Conservation (phyloP, 1,284 basidiomycete species). For the Cryptococcus sp. region DNA sequence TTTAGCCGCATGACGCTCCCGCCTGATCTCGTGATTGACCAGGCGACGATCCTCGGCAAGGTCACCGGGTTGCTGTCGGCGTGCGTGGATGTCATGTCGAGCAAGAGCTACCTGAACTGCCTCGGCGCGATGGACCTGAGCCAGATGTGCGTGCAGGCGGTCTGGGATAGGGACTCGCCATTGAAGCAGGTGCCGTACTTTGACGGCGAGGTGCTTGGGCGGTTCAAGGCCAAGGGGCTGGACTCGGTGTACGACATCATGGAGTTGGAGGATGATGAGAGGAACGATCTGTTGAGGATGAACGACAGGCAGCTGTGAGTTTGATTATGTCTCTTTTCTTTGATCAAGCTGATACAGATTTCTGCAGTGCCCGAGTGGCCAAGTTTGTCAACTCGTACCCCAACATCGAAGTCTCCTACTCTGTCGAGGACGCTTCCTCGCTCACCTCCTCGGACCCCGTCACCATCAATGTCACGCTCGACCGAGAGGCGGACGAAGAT, state of each 20-base stretch:
- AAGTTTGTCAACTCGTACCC: constrained; percentile 93
- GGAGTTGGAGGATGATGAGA: constrained; percentile 90
- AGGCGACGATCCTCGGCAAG: constrained; percentile 79
- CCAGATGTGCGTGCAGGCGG: constrained; percentile 99
- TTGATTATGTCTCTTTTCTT: neutral
- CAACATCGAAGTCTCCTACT: constrained; percentile 75
- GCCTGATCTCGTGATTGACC: constrained; percentile 89
- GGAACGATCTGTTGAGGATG: constrained; percentile 80
- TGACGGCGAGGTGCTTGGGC: constrained; percentile 75
- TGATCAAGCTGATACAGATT: constrained; percentile 47
- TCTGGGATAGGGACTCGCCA: constrained; percentile 95
- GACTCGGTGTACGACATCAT: constrained; percentile 93
- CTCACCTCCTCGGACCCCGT: constrained; percentile 83
- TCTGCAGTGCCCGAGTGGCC: constrained; percentile 60
- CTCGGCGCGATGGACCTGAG: constrained; percentile 96
- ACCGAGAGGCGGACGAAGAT: constrained; percentile 76
- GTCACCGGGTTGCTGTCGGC: constrained; percentile 85
- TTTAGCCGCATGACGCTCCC: constrained; percentile 89
- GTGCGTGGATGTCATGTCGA: constrained; percentile 97
- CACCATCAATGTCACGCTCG: constrained; percentile 70
- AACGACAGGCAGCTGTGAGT: constrained; percentile 76
- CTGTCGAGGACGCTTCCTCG: constrained; percentile 72
- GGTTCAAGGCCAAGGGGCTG: constrained; percentile 75
- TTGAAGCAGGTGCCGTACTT: constrained; percentile 96
- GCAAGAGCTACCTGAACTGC: constrained; percentile 90